A percentile compares a stretch with the other conserved stretches of the same genome.
Conservation (phyloP, 73 alveolate species). For the Paramecium tetraurelia region DNA sequence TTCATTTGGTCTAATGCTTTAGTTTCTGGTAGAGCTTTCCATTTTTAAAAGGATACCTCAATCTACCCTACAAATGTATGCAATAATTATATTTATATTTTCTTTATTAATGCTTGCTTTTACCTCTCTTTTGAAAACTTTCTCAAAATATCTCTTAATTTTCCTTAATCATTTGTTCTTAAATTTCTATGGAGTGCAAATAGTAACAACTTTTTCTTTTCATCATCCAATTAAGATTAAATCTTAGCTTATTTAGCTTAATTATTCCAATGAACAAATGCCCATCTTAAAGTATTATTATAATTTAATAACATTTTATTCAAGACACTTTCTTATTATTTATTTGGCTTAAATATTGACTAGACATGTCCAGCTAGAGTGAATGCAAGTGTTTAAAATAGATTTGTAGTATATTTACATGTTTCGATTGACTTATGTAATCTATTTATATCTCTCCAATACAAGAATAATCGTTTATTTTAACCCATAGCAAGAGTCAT, state of each 20-base stretch:
- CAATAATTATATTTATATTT: background rate
- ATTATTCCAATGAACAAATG: background rate
- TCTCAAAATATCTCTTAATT: background rate
- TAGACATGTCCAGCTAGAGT: background rate
- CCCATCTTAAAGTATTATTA: background rate
- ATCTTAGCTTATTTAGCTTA: background rate
- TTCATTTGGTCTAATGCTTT: background rate
- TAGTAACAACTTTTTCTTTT: background rate
- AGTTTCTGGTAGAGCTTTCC: slow-evolving; percentile 1
- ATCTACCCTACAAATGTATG: background rate
- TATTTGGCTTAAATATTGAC: background rate
- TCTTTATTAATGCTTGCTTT: background rate
- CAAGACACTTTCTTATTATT: background rate
- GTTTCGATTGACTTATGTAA: background rate
- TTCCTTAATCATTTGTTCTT: background rate
- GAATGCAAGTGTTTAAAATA: background rate
- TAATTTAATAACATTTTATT: background rate
- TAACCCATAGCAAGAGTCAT: background rate
- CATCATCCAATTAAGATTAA: background rate
- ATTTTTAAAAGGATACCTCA: background rate
- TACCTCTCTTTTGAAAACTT: background rate
- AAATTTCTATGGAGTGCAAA: background rate
- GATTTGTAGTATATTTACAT: background rate
- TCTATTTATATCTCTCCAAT: background rate
- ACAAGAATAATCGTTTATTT: background rate